Conservation (phyloP, 202 grass and related monocot species). For the Musa balbisiana region DNA sequence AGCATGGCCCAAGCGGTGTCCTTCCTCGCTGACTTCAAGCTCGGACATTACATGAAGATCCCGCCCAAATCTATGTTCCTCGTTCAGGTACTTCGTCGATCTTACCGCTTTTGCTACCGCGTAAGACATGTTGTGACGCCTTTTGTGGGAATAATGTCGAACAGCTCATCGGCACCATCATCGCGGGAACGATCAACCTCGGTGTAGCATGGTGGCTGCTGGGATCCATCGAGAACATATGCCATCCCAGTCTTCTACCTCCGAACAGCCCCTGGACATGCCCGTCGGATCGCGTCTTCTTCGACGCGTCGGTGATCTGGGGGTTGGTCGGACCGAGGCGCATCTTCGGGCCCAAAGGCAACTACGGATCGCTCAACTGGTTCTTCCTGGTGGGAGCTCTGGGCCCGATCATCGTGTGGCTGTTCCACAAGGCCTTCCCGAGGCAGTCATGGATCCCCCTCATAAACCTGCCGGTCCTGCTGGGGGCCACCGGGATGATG, state of each 20-base stretch:
- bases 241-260: slow-evolving; percentile 40
- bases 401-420: slow-evolving; percentile 52
- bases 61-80: slow-evolving; percentile 86
- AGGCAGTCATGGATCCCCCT: slow-evolving; percentile 61
- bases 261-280: slow-evolving; percentile 80
- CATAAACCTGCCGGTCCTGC: slow-evolving; percentile 59
- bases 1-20: slow-evolving; percentile 88
- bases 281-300: slow-evolving; percentile 71
- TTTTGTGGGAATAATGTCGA: neutral
- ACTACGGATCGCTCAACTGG: slow-evolving; percentile 69
- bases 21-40: slow-evolving; percentile 83
- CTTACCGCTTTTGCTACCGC: neutral
- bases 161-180: slow-evolving; percentile 54
- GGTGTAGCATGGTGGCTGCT: slow-evolving; percentile 74
- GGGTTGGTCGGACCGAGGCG: slow-evolving; percentile 60
- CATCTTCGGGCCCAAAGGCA: slow-evolving; percentile 69
- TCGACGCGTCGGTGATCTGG: slow-evolving; percentile 88
- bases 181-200: slow-evolving; percentile 64
- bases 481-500: slow-evolving; percentile 71
- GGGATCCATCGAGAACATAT: slow-evolving; percentile 57
- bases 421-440: slow-evolving; percentile 41
- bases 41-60: slow-evolving; percentile 95
- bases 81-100: slow-evolving; percentile 46
- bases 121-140: neutral
- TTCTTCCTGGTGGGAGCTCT: slow-evolving; percentile 57